phyloP scores from a whole-genome alignment of 2,329 filamentous ascomycete species.

The Clonostachys chloroleuca region DNA sequence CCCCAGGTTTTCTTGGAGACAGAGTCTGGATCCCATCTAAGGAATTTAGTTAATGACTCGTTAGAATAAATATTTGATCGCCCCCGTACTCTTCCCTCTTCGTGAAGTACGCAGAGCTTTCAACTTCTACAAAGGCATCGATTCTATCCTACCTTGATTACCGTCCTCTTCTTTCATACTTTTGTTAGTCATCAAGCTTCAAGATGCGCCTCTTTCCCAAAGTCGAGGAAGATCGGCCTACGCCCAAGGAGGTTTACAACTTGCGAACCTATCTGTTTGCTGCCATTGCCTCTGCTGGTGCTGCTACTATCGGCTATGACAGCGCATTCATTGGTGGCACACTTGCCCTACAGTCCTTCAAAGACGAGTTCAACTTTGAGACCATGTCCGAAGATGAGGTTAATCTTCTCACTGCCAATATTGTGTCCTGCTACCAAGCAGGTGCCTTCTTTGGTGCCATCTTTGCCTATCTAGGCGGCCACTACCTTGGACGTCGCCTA shows the following conservation, averaged over 20 bases:
- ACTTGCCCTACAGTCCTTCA: constrained; percentile 56
- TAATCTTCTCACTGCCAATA: constrained; percentile 55
- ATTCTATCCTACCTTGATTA: no score
- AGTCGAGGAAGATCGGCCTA: constrained; percentile 26
- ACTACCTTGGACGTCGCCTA: constrained; percentile 17
- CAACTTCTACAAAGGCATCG: no score
- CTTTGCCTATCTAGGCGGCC: constrained; percentile 45
- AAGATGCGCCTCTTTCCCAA: constrained; percentile 19
- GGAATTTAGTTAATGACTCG: no score
- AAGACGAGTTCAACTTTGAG: constrained; percentile 52
- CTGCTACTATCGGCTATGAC: constrained; percentile 33
- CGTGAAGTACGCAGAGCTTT: no score
- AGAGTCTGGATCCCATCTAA: no score
- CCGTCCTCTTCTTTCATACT: no score
- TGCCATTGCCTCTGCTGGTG: constrained; percentile 26
- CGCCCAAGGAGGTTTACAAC: constrained; percentile 29
- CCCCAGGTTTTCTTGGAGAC: no score
- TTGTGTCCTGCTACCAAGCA: constrained; percentile 64
- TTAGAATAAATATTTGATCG: no score
- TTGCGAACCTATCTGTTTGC: constrained; percentile 23
- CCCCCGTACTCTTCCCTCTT: no score
- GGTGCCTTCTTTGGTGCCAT: constrained; percentile 67
- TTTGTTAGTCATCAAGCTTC: not conserved
- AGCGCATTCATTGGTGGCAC: constrained; percentile 66
- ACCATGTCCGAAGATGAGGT: constrained; percentile 31